Base-by-base conservation (phyloP, 805 yeast genomes). In the Ogataea angusta region DNA sequence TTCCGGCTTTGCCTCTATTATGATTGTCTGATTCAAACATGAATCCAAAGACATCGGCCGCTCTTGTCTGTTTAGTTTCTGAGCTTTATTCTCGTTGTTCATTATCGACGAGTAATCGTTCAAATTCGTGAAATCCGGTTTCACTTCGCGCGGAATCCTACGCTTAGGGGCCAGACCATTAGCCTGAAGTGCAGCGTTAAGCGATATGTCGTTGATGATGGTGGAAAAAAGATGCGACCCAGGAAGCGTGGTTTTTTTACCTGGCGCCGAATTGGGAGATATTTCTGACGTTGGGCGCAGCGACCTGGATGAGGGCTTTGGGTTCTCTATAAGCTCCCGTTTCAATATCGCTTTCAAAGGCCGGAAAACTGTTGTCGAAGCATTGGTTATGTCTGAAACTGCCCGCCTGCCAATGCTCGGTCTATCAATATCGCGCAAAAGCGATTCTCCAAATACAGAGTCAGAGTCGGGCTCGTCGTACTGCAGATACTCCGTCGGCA, bases 101-200 rank as follows among this genome's bases (percentile, higher is more conserved):
- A 45, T 45, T 13, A 48, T 23, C 3, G 39, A 32, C 9, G 51
- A 40, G 30, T 48, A 48, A 24, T 48, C 42, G 38, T 45, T 46
- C 24, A 46, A 12, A 24, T 49, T 46, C n/a, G 51, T 48, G 34
- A 51, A 46, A 5, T 46, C 55, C 8, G 51, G 30, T 6, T 45
- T 46, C 28, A 48, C 40, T 21, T 36, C 43, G 22, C 34, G 34
- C 16, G 36, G 21, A 13, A 48, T 27, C 32, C 36, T 30, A n/a
- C 42, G 38, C 27, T 34, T 19, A 10, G 41, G 43, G 1, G 31
- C 40, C 2, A 38, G 28, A 5, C 70, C 70, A 18, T 61, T 64
- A 2, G 69, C 68, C 15, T 62, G 46, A 29, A 62, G 36, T 1
- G 72, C 72, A 3, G 72, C 72, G 30, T 60, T 62, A 31, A 66